phyloP scores from a whole-genome alignment of 768 basidiomycete genomes.

The Lactarius quietus region DNA sequence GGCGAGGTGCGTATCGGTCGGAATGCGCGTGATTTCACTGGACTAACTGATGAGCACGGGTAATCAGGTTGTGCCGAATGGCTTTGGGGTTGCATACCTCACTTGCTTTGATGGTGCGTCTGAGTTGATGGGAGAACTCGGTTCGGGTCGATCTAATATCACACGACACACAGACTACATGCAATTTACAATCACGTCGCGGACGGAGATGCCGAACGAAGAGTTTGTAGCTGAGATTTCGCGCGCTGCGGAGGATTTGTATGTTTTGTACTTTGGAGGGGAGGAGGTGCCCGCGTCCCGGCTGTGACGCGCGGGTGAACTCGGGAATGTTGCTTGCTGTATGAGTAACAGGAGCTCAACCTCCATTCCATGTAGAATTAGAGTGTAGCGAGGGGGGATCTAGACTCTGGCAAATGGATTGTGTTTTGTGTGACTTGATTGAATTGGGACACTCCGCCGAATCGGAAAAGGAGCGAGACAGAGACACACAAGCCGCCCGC shows the following conservation, averaged over 20 bases:
- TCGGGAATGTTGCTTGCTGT: not conserved
- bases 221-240: constrained; percentile 68
- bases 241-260: constrained; percentile 64
- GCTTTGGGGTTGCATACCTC: constrained; percentile 93
- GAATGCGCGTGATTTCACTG: not conserved
- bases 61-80: constrained; percentile 78
- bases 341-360: not conserved
- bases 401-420: too few species aligned
- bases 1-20: constrained; percentile 56
- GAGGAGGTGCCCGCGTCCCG: constrained; percentile 16
- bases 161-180: constrained; percentile 54
- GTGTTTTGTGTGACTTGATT: not conserved
- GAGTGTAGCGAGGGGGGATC: too few species aligned
- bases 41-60: not conserved
- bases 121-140: not conserved
- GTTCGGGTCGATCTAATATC: too few species aligned
- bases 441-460: not conserved
- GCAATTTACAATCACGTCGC: constrained; percentile 85
- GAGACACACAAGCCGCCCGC: not conserved
- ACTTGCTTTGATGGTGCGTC: constrained; percentile 76
- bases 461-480: not conserved
- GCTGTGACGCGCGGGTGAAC: constrained; percentile 1
- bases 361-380: too few species aligned
- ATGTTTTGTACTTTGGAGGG: constrained; percentile 43
- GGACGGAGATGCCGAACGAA: constrained; percentile 77